Evolutionary conservation across 2,329 filamentous ascomycete genomes (phyloP).

Genomic region (Pseudogymnoascus verrucosus): DNA sequence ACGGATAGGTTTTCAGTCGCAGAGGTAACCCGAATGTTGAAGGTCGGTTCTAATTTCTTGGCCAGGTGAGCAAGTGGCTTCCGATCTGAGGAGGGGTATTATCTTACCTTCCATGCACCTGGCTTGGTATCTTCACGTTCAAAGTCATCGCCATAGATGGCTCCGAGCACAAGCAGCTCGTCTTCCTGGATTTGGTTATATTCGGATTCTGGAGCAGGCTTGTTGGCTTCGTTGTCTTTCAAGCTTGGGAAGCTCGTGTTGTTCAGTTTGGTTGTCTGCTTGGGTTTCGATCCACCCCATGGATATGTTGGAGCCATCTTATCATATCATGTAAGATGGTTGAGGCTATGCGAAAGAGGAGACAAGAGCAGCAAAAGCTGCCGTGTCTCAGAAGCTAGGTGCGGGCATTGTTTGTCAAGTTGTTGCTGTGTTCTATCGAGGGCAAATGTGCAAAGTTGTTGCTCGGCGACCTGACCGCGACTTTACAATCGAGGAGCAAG

Average conservation of each 20-base stretch:
- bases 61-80: slow-evolving; percentile 12
- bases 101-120: slow-evolving; percentile 74
- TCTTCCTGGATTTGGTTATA: slow-evolving; percentile 83
- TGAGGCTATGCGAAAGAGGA: slow-evolving; percentile 1
- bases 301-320: slow-evolving; percentile 28
- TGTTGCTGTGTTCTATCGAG: slow-evolving; percentile 5
- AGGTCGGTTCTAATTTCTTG: slow-evolving; percentile 72
- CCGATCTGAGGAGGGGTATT: slow-evolving; percentile 13
- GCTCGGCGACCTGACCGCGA: slow-evolving; percentile 6
- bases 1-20: slow-evolving; percentile 65
- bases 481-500: slow-evolving; percentile 7
- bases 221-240: slow-evolving; percentile 30
- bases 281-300: slow-evolving; percentile 19
- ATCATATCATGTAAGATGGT: slow-evolving; percentile 6
- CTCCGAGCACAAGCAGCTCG: slow-evolving; percentile 75
- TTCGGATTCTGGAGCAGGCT: slow-evolving; percentile 43
- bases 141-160: slow-evolving; percentile 88
- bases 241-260: slow-evolving; percentile 46
- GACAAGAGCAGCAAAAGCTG: slow-evolving; percentile 6
- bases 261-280: slow-evolving; percentile 27
- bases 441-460: slow-evolving; percentile 6
- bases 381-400: not conserved
- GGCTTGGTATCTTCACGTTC: slow-evolving; percentile 58
- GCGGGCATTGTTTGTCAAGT: not conserved
- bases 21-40: slow-evolving; percentile 70